Base-by-base conservation (phyloP, 2,329 filamentous ascomycete species). In the Emergomyces africanus region DNA sequence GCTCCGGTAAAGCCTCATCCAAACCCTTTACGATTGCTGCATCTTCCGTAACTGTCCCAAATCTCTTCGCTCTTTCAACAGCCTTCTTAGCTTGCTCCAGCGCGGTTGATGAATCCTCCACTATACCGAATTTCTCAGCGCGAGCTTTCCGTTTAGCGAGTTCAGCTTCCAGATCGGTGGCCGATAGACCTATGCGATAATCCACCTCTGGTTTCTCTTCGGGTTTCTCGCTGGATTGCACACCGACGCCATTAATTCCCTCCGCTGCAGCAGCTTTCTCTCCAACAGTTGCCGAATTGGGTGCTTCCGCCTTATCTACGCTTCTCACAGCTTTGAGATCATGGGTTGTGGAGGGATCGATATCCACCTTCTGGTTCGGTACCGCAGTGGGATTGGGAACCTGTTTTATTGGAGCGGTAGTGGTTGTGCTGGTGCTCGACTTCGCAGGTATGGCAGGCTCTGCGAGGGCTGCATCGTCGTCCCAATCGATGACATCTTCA, bases 81-180 rank as follows among this genome's bases (percentile, higher is more conserved):
- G 72, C 69, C 66, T 76, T 78, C 61, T 74, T 69, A 14, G 75
- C 73, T 57, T 78, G 76, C 54, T 69, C 69, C 49, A 72, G 62
- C 1, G 69, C 70, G 15, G 71, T 68, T 58, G 72, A 68, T 0
- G 71, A 64, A 25, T 74, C 72, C 59, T 75, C 72, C n/a, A 71
- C 69, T 42, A 75, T 73, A 23, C 76, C 76, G 62, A 79, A 79
- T 60, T 78, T 76, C 62, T 74, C 76, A 14, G 77, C 77, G 57
- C 77, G 75, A 42, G 74, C 73, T 66, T 77, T 77, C 61, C 77
- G 75, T 69, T 77, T 78, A 59, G 69, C 72, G 63, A 78, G 61
- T 59, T 79, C 77, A 46, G 70, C 70, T 61, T 79, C 76, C 28
- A 77, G 57, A 58, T 76, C 72, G 6, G 76, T 75, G 18, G 71